Percentiles rank a stretch among this genome's conserved stretches.
Conservation (phyloP, 805 yeast genomes). For the Candida maesae region DNA sequence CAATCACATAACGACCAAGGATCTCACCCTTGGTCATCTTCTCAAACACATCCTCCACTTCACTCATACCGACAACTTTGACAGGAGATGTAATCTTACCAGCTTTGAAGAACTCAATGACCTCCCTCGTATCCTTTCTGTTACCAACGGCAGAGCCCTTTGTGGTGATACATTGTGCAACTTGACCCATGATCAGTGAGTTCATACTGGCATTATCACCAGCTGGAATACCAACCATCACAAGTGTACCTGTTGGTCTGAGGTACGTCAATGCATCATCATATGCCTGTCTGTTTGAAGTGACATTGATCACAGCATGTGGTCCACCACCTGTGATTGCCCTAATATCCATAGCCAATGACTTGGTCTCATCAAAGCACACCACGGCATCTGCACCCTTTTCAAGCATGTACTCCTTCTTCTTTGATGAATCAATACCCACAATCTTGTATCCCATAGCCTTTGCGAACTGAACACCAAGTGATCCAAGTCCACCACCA, state of each 20-base stretch:
- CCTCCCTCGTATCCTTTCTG: slow-evolving; percentile 38
- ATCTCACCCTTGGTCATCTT: slow-evolving; percentile 57
- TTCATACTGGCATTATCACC: slow-evolving; percentile 52
- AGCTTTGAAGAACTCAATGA: slow-evolving; percentile 59
- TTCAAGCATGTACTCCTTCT: slow-evolving; percentile 43
- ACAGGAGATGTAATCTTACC: slow-evolving; percentile 59
- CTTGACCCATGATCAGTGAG: slow-evolving; percentile 38
- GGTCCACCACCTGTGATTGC: slow-evolving; percentile 54
- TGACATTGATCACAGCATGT: slow-evolving; percentile 62
- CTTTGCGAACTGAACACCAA: slow-evolving; percentile 65
- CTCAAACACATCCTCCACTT: slow-evolving; percentile 44
- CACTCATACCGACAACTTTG: slow-evolving; percentile 49
- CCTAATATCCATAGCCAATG: slow-evolving; percentile 33
- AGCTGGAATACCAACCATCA: slow-evolving; percentile 72
- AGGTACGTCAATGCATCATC: slow-evolving; percentile 50
- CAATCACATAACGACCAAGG: slow-evolving; percentile 58
- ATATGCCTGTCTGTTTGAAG: slow-evolving; percentile 60
- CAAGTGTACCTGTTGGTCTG: slow-evolving; percentile 64
- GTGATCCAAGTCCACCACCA: slow-evolving; percentile 70
- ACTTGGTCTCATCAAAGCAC: slow-evolving; percentile 49
- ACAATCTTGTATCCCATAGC: slow-evolving; percentile 68
- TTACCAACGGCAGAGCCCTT: slow-evolving; percentile 78
- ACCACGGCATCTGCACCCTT: slow-evolving; percentile 57
- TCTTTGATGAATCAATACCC: slow-evolving; percentile 61
- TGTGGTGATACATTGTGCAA: slow-evolving; percentile 32